Evolutionary conservation across 2,329 filamentous ascomycete genomes (phyloP), one percentile per base, ranked within the genome.

Genomic region (Colletotrichum sansevieriae): DNA sequence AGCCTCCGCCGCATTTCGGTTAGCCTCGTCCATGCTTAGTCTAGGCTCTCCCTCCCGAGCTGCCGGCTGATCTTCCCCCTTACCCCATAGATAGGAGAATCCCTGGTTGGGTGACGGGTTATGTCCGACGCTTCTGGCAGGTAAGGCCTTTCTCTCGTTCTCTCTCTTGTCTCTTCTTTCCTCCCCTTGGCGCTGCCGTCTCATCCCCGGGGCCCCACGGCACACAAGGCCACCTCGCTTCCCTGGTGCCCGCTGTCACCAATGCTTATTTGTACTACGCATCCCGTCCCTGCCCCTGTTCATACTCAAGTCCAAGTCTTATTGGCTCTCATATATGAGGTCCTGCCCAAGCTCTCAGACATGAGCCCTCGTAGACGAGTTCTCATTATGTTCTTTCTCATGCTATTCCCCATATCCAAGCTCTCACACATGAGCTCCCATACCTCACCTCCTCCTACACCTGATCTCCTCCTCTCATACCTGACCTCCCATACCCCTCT

Each of bases 111-210:
- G 94, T 98, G 22, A 92, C 90, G 73, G 94, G 95, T 73, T 99
- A 98, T 78, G 95, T 99, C 46, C 90, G 96, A 66, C 88, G 96
- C 43, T 98, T 99, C 81, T 99, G 96, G 96, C 96, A 99, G 90
- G 95, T 97, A 85, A 75, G 91, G 79, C 22, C 70, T 22, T n/a
- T 64, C 69, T 33, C 20, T 41, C 25, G 4, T 5, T 25, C 33
- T 55, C 52, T 41, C 37, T 39, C 52, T 33, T 39, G n/a, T 25
- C 35, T 44, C 25, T 39, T 47, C 37, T 33, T 67, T 52, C 25
- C 70, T 22, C 49, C 33, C 58, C 46, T 41, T 25, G 44, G 57
- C 33, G 35, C 51, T 6, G 49, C 69, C 69, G 63, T 72, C 54
- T 54, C 37, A 33, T 44, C 51, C 63, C 29, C 29, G 29, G 29